Evolutionary conservation across 2,329 filamentous ascomycete genomes (phyloP).

Genomic region (Corynespora cassiicola): DNA sequence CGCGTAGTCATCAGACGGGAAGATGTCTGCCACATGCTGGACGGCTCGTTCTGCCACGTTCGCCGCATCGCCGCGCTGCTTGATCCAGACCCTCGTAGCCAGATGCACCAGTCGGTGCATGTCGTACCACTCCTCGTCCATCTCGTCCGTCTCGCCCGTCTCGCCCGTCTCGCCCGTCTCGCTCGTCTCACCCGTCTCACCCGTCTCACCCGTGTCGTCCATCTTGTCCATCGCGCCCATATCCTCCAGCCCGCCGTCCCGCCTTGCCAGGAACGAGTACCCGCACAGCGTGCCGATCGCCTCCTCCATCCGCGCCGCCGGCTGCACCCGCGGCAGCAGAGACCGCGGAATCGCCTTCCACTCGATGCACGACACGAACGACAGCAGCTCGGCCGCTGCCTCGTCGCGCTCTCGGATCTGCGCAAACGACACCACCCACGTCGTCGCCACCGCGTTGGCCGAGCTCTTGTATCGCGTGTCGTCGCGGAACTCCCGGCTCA

Average conservation of each 20-base stretch:
- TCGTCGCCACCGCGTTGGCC: constrained; percentile 48
- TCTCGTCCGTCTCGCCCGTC: not conserved
- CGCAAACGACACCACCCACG: constrained; percentile 51
- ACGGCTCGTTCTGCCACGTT: constrained; percentile 6
- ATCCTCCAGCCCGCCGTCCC: not conserved
- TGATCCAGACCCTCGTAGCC: constrained; percentile 7
- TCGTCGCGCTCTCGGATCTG: constrained; percentile 23
- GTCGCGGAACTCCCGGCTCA: constrained; percentile 47
- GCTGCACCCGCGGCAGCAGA: not conserved
- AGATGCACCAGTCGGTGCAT: constrained; percentile 13
- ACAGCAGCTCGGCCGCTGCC: constrained; percentile 41
- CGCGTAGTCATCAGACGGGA: constrained; percentile 6
- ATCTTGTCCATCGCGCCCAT: not conserved
- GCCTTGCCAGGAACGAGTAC: constrained; percentile 12
- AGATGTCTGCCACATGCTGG: constrained; percentile 5
- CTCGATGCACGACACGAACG: constrained; percentile 6
- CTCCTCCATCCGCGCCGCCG: not conserved
- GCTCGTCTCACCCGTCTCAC: not conserved
- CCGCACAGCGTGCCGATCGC: constrained; percentile 6
- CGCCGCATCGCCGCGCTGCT: constrained; percentile 1
- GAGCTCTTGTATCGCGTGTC: constrained; percentile 36
- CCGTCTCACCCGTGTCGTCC: not conserved
- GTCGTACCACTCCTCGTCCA: constrained; percentile 5
- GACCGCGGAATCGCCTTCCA: constrained; percentile 3
- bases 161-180: not conserved